These are phyloP conservation scores for Beauveria rudraprayagi DNA, from an alignment of 2,329 filamentous ascomycete species.

Conservation along the genomic window DNA sequence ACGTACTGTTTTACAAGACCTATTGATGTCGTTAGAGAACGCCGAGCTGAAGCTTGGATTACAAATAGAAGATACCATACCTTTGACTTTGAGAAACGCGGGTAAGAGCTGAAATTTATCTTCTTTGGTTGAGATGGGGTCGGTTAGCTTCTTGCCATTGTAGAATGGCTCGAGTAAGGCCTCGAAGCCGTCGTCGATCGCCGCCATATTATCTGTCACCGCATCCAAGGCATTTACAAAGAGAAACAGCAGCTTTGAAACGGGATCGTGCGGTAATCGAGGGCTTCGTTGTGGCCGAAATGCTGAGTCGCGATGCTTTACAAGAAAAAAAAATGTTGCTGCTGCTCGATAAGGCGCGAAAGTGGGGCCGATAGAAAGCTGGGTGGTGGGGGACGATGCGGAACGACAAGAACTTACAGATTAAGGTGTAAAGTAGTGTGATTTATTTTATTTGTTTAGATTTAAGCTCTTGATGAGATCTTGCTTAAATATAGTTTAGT, in stretches of 20 bases:
- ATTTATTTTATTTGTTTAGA: not conserved
- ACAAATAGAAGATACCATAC: constrained; percentile 26
- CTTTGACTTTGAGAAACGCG: constrained; percentile 97
- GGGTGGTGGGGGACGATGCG: constrained; percentile 11
- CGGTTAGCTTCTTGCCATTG: constrained; percentile 59
- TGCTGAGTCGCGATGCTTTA: constrained; percentile 6
- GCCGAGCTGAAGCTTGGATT: not conserved
- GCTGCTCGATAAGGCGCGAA: constrained; percentile 1
- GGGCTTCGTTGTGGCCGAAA: not conserved
- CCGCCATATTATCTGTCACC: constrained; percentile 39
- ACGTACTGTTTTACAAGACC: constrained; percentile 77
- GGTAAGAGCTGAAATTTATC: constrained; percentile 97
- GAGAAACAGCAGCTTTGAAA: not conserved
- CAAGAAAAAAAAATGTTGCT: constrained; percentile 11
- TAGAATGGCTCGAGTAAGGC: constrained; percentile 60
- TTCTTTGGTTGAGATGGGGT: constrained; percentile 55
- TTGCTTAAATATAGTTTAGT: too few relatives aligned
- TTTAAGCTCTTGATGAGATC: too few relatives aligned
- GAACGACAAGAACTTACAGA: not conserved
- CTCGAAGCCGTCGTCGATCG: constrained; percentile 56
- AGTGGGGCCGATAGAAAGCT: constrained; percentile 12
- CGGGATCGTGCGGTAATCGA: not conserved
- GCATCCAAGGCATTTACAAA: constrained; percentile 20
- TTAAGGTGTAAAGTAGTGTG: not conserved
- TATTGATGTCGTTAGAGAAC: constrained; percentile 18